Conservation (phyloP, 2,329 filamentous ascomycete genomes). For the Knoxdaviesia proteae region DNA sequence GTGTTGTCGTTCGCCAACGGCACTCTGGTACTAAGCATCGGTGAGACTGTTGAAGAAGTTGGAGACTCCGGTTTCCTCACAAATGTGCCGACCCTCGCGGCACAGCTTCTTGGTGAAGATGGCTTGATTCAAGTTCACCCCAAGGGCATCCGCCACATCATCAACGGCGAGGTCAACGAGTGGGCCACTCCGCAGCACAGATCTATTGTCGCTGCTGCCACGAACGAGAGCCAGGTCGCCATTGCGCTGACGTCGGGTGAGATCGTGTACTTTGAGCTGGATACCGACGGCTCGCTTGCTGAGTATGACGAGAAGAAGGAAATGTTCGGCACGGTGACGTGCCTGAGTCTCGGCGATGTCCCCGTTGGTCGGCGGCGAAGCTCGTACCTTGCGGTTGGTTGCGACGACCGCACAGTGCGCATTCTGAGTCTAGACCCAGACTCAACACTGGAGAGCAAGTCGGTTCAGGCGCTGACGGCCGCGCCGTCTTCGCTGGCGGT, state of each 20-base stretch:
- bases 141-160: conserved; percentile 85
- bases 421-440: conserved; percentile 81
- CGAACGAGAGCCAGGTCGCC: conserved; percentile 82
- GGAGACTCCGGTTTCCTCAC: conserved; percentile 83
- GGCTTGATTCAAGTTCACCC: conserved; percentile 87
- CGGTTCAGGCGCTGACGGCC: conserved; percentile 79
- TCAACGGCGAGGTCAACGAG: conserved; percentile 61
- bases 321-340: conserved; percentile 89
- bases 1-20: conserved; percentile 82
- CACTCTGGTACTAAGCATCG: conserved; percentile 83
- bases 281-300: conserved; percentile 69
- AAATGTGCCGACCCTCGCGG: conserved; percentile 71
- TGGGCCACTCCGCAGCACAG: conserved; percentile 88
- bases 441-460: conserved; percentile 78
- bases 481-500: conserved; percentile 77
- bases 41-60: conserved; percentile 90
- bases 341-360: conserved; percentile 79
- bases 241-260: conserved; percentile 89
- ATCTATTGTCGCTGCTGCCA: conserved; percentile 83
- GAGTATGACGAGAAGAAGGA: conserved; percentile 92
- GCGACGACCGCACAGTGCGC: conserved; percentile 87
- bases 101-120: conserved; percentile 85
- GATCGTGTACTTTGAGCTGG: conserved; percentile 96
- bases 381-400: conserved; percentile 86
- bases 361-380: conserved; percentile 77